Evolutionary conservation across 106 monocot genomes (phyloP).

Genomic region (Vanilla planifolia): DNA sequence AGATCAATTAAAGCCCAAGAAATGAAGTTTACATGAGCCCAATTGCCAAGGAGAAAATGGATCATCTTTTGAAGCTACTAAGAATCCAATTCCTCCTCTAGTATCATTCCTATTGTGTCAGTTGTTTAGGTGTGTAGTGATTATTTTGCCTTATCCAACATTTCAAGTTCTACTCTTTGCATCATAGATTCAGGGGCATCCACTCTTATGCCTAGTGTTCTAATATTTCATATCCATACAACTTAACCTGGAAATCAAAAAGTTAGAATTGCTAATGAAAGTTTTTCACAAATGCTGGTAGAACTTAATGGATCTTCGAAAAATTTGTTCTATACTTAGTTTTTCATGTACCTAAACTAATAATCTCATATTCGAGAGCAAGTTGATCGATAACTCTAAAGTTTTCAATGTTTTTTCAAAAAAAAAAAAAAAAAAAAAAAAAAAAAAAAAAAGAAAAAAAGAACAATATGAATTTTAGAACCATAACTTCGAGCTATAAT

Average conservation of each 20-base stretch:
- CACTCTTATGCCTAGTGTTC: neutral
- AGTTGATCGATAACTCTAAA: constrained; percentile 1
- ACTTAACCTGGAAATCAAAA: neutral
- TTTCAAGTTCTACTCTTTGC: neutral
- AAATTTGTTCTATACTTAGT: neutral
- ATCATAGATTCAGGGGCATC: constrained; percentile 6
- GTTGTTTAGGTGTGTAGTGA: too few relatives aligned
- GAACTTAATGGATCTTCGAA: neutral
- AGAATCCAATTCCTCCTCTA: too few relatives aligned
- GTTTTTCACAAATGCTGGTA: constrained; percentile 2
- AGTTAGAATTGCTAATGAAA: neutral
- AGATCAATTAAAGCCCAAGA: too few relatives aligned
- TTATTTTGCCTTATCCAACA: neutral
- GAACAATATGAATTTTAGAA: constrained; percentile 6
- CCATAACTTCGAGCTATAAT: neutral
- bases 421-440: too few relatives aligned
- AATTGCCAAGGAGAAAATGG: too few relatives aligned
- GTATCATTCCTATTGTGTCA: too few relatives aligned
- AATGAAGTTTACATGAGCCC: too few relatives aligned
- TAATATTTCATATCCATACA: neutral
- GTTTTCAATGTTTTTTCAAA: too few relatives aligned
- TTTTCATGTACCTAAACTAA: constrained; percentile 8
- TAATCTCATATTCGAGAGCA: neutral
- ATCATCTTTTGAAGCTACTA: too few relatives aligned
- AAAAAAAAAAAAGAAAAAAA: too few relatives aligned